Evolutionary conservation across 2,329 filamentous ascomycete species (phyloP).

Genomic region (Fusarium subtropicale): DNA sequence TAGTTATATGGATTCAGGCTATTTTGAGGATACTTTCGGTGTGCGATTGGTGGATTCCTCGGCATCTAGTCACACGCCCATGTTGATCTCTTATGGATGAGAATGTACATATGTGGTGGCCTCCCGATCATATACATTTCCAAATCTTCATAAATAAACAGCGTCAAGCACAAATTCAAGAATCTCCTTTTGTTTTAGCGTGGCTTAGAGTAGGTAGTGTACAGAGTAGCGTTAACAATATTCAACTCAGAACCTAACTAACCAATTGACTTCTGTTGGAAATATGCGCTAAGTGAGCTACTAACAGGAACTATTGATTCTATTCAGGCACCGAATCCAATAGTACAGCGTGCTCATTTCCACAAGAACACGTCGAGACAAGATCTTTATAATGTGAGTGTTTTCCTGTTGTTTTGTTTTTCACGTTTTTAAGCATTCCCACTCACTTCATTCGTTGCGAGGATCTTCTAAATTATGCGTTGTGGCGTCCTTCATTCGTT

Average conservation of each 20-base stretch:
- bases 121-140: too few species aligned
- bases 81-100: too few species aligned
- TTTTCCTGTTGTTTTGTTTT: background rate
- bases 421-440: rapidly evolving
- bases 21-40: too few species aligned
- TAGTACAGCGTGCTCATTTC: background rate
- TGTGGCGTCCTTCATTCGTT: background rate
- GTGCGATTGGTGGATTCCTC: too few species aligned
- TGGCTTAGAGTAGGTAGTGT: rapidly evolving
- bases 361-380: background rate
- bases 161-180: too few species aligned
- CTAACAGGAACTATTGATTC: background rate
- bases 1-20: too few species aligned
- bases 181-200: too few species aligned
- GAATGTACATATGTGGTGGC: too few species aligned
- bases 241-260: background rate
- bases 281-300: background rate
- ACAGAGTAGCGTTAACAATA: too few species aligned
- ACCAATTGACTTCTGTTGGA: background rate
- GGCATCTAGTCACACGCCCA: too few species aligned
- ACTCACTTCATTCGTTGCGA: background rate
- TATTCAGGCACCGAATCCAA: rapidly evolving
- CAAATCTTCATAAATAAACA: too few species aligned
- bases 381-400: background rate
- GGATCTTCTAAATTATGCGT: background rate